Evolutionary conservation across 2,329 filamentous ascomycete genomes (phyloP), one percentile per base, ranked within the genome.

Genomic region (Aspergillus sergii): DNA sequence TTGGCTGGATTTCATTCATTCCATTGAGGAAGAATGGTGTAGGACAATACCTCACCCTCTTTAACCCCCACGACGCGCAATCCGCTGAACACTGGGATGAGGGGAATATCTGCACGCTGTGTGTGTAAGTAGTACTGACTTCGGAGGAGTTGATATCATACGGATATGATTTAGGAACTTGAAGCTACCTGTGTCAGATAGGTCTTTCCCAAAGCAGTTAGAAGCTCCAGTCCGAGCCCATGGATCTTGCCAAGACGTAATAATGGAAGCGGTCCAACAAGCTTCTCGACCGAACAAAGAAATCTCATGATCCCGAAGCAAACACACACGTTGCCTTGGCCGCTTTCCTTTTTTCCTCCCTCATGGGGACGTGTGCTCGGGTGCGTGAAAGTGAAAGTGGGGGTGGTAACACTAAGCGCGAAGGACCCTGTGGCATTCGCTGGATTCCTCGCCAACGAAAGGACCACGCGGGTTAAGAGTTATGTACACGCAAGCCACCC

Each of bases 401-500:
- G 30, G 51, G 28, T 23, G 7, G 32, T 55, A 41, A 11, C 30
- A 55, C 32, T 19, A 36, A 55, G 51, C 51, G 32, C 34, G 34
- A 55, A 39, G 32, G 51, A 55, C 51, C 51, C 51, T 55, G 51
- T 39, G 51, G 32, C 32, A 55, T 55, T 55, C 32, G 51, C 51
- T 39, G 14, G 32, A 39, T 3, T 26, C 51, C 32, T 21, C 26
- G 32, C 51, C 34, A 55, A 36, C 32, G 51, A 55, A 55, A 55
- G 51, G 32, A 39, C 51, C 51, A 55, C 51, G 51, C 51, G 12
- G n/a, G 32, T 55, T 39, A 41, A 55, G 51, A 55, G n/a, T 55
- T 55, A 55, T 55, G 51, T 55, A 39, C 51, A 55, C 51, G 51
- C 32, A 55, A 55, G 51, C 51, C 51, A 55, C 51, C 51, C 36